phyloP scores from a whole-genome alignment of 1,139 yeast genomes.

The Pneumocystis canis region DNA sequence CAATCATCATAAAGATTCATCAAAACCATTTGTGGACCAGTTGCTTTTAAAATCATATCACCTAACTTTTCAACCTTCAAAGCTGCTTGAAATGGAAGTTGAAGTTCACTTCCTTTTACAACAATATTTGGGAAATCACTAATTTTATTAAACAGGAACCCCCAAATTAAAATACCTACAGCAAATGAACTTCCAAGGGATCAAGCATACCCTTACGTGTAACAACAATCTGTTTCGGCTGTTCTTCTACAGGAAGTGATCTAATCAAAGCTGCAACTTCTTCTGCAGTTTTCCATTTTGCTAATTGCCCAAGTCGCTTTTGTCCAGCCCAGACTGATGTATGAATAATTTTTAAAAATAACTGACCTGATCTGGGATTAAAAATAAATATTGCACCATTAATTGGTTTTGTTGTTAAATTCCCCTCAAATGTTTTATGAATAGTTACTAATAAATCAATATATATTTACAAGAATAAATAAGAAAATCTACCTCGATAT shows the following conservation, averaged over 20 bases:
- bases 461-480: slow-evolving; percentile 79
- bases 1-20: slow-evolving; percentile 92
- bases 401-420: slow-evolving; percentile 78
- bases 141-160: neutral
- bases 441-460: slow-evolving; percentile 57
- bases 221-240: slow-evolving; percentile 81
- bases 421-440: slow-evolving; percentile 87
- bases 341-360: slow-evolving; percentile 77
- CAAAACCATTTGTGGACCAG: slow-evolving; percentile 83
- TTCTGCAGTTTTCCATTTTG: slow-evolving; percentile 98
- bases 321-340: slow-evolving; percentile 97
- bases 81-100: slow-evolving; percentile 79
- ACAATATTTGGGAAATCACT: slow-evolving; percentile 80
- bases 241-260: slow-evolving; percentile 83
- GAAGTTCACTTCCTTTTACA: slow-evolving; percentile 77
- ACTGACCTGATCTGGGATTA: slow-evolving; percentile 80
- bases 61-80: slow-evolving; percentile 68
- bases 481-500: slow-evolving; percentile 25
- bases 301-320: slow-evolving; percentile 79
- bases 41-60: slow-evolving; percentile 68
- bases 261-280: slow-evolving; percentile 86
- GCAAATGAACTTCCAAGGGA: slow-evolving; percentile 92
- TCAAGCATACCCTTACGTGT: slow-evolving; percentile 85
- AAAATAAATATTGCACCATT: slow-evolving; percentile 86
- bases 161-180: slow-evolving; percentile 20